Percentiles rank a stretch among this genome's conserved stretches.
phyloP scores from a whole-genome alignment of 257 asterid genomes.

The Solanum tacnaense region DNA sequence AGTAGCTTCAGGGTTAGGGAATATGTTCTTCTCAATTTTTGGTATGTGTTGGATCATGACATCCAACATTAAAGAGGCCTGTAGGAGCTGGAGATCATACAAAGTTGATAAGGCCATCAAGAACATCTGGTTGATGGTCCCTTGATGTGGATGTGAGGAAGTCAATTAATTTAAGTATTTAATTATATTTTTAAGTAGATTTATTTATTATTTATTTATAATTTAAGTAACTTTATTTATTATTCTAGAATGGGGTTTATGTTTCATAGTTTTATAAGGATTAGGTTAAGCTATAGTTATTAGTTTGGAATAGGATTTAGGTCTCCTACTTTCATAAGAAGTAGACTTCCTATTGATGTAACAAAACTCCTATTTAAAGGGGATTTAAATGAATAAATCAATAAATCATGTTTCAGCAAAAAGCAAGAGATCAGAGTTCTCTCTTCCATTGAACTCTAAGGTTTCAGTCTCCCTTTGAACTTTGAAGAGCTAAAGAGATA shows the following conservation, averaged over 20 bases:
- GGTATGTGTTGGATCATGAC: neutral
- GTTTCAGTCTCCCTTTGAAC: neutral
- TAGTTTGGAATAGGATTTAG: no score
- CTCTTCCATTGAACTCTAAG: neutral
- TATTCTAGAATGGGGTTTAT: neutral
- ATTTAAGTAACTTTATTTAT: no score
- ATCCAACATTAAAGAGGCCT: neutral
- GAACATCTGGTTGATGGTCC: neutral
- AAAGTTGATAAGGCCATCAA: neutral
- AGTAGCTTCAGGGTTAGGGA: neutral
- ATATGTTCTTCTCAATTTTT: neutral
- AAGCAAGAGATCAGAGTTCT: no score
- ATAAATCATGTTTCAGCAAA: no score
- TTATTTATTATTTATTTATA: no score
- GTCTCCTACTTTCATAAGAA: no score
- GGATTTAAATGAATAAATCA: no score
- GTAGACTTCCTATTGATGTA: no score
- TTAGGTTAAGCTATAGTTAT: neutral
- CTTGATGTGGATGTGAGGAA: neutral
- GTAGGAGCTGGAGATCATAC: neutral
- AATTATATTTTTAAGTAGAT: no score
- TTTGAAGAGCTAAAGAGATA: no score
- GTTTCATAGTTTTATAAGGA: neutral
- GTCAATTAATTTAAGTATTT: no score
- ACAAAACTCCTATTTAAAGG: no score